Evolutionary conservation across 345 rosid species (phyloP).

Genomic region (Melaleuca quinquenervia): DNA sequence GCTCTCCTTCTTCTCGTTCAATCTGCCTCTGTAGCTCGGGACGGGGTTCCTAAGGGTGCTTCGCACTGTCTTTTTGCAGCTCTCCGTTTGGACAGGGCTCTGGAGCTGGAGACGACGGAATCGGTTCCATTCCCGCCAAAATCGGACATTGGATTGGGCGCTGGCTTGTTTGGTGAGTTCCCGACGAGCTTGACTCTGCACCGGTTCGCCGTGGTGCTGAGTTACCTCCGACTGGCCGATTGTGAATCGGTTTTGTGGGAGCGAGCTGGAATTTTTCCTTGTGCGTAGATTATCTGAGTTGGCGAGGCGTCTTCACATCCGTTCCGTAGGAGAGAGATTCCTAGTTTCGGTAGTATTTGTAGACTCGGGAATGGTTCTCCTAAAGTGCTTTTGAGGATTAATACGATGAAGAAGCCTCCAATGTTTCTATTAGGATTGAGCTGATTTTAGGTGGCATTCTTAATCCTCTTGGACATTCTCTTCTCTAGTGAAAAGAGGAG

Average conservation of each 20-base stretch:
- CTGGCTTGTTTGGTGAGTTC: neutral
- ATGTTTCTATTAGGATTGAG: neutral
- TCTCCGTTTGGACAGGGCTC: neutral
- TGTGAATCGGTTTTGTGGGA: neutral
- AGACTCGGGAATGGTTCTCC: neutral
- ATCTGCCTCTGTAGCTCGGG: neutral
- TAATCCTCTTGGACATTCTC: neutral
- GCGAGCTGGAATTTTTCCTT: neutral
- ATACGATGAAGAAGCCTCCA: neutral
- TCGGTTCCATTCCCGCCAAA: neutral
- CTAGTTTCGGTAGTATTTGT: neutral
- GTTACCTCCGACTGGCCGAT: neutral
- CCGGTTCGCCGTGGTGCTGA: neutral
- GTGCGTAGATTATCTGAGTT: neutral
- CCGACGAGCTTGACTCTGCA: neutral
- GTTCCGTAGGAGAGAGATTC: neutral
- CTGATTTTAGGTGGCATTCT: neutral
- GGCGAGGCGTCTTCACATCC: neutral
- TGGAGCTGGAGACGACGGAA: neutral
- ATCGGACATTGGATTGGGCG: neutral
- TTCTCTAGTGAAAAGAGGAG: neutral
- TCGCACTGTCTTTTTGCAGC: neutral
- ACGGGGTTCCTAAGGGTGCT: neutral
- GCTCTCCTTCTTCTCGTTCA: neutral
- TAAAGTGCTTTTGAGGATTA: neutral